Conservation (phyloP, 495 filamentous ascomycete genomes). For the Jackrogersella minutella region DNA sequence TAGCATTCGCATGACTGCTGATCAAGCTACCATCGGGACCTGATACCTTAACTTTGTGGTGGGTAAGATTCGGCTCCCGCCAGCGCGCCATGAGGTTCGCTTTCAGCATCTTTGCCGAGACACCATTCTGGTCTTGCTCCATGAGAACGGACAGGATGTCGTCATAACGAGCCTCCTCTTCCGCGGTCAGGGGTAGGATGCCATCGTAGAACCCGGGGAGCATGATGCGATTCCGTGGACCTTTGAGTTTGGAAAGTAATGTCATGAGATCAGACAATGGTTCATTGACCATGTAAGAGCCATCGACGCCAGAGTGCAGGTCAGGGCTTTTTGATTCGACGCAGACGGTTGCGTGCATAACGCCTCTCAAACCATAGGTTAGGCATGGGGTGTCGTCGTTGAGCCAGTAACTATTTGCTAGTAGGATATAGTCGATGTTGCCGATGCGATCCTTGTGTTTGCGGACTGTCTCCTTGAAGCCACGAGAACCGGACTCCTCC, state of each 20-base stretch:
- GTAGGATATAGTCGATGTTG: constrained; percentile 87
- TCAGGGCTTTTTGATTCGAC: constrained; percentile 87
- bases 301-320: constrained; percentile 94
- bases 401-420: constrained; percentile 98
- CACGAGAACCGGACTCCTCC: constrained; percentile 91
- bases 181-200: constrained; percentile 75
- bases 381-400: constrained; percentile 94
- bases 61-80: constrained; percentile 94
- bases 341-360: constrained; percentile 89
- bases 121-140: constrained; percentile 69
- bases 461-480: constrained; percentile 82
- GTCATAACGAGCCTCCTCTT: constrained; percentile 82
- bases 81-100: constrained; percentile 87
- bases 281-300: constrained; percentile 85
- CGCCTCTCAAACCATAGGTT: constrained; percentile 93
- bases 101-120: constrained; percentile 72
- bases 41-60: constrained; percentile 91
- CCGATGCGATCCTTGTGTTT: constrained; percentile 85
- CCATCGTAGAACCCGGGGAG: constrained; percentile 85
- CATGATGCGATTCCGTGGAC: constrained; percentile 66
- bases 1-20: constrained; percentile 81
- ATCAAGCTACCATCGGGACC: constrained; percentile 88
- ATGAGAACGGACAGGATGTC: constrained; percentile 82
- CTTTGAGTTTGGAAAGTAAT: constrained; percentile 79
- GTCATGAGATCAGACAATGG: constrained; percentile 88